Percentiles rank a stretch among this genome's conserved stretches.
Evolutionary conservation across 345 rosid genomes (phyloP).

Genomic region (Corymbia maculata): DNA sequence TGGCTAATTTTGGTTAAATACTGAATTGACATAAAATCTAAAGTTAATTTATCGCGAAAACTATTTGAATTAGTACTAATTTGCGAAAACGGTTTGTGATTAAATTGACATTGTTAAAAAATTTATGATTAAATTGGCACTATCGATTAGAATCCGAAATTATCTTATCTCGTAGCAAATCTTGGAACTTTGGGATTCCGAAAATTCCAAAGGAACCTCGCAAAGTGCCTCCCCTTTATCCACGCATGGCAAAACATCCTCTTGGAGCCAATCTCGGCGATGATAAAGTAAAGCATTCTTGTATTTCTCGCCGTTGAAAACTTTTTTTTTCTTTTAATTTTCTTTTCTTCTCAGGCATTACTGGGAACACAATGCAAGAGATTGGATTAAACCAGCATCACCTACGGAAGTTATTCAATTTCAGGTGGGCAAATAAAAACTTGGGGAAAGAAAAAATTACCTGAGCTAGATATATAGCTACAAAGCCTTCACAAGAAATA

Average conservation of each 20-base stretch:
- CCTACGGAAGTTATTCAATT: not conserved
- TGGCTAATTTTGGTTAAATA: no score
- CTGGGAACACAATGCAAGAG: not conserved
- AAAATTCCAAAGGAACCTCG: not conserved
- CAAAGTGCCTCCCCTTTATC: not conserved
- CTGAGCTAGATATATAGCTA: not conserved
- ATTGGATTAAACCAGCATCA: not conserved
- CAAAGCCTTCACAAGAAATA: no score
- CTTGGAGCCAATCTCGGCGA: not conserved
- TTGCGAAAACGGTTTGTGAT: no score
- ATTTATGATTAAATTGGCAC: no score
- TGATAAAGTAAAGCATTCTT: not conserved
- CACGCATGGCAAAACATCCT: not conserved
- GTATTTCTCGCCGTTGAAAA: not conserved
- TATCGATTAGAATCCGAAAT: not conserved
- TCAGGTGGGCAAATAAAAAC: not conserved
- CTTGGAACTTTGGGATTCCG: not conserved
- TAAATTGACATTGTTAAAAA: no score
- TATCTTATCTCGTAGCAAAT: not conserved
- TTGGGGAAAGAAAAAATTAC: not conserved
- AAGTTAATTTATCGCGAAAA: no score
- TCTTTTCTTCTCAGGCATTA: not conserved
- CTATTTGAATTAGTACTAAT: no score
- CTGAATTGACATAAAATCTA: no score
- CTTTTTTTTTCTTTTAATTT: not conserved